Evolutionary conservation across 345 rosid genomes (phyloP).

Genomic region (Atalantia buxifolia): DNA sequence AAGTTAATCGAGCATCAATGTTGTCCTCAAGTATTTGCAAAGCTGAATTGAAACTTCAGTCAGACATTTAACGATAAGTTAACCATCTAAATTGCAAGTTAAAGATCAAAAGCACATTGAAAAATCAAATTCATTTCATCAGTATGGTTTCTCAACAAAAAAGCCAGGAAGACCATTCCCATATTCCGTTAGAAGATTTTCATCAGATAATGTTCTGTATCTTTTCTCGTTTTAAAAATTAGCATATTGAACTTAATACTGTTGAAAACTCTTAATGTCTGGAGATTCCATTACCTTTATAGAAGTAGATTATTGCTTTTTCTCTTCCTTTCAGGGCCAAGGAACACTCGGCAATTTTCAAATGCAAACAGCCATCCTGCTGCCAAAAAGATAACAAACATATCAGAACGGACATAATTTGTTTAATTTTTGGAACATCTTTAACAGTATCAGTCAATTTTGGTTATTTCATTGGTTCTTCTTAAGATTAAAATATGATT

Average conservation of each 20-base stretch:
- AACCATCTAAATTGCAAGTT: neutral
- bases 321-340: slow-evolving; percentile 49
- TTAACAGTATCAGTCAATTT: neutral
- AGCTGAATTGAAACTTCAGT: slow-evolving; percentile 47
- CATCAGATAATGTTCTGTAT: neutral
- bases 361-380: slow-evolving; percentile 40
- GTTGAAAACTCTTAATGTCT: neutral
- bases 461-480: neutral
- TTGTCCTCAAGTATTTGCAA: slow-evolving; percentile 47
- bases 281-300: slow-evolving; percentile 46
- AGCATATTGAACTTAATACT: neutral
- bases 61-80: neutral
- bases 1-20: slow-evolving; percentile 64
- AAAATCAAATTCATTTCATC: neutral
- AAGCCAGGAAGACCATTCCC: neutral
- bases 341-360: slow-evolving; percentile 73
- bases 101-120: neutral
- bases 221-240: neutral
- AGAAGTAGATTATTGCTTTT: slow-evolving; percentile 59
- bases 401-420: neutral
- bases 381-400: neutral
- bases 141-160: neutral
- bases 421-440: neutral
- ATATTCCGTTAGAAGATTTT: neutral
- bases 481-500: neutral